Base-by-base conservation (phyloP, 2,329 filamentous ascomycete species). In the Beauveria pseudobassiana region DNA sequence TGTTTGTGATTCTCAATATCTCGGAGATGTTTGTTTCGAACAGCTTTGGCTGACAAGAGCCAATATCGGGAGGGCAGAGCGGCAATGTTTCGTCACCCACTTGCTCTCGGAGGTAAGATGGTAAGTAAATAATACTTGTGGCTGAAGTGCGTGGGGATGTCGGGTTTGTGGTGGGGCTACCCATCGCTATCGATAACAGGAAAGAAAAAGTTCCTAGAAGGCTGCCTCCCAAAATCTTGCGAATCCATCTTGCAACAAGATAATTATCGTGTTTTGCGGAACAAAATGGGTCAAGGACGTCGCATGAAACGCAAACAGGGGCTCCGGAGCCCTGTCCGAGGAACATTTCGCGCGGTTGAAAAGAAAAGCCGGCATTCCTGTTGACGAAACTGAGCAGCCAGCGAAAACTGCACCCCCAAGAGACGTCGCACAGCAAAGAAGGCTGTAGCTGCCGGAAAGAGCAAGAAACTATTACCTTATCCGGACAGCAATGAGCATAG, bases 281-380 rank as follows among this genome's bases (percentile, higher is more conserved):
- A 4, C 51, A 60, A 53, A 71, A 96, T 96, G 93, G 93, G 91
- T 80, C 85, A 87, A 65, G 90, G 92, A 74, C 89, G 92, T 74
- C 91, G 93, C 70, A 96, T 97, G 88, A 90, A 93, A 76, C 95
- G 91, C 75, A 97, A 97, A 78, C 95, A 98, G 83, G 93, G 61
- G 82, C 88, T 66, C 95, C 95, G 59, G 85, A 89, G 70, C 82
- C 89, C 83, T 97, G 67, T 91, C 95, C 66, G 91, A 96, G 72
- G 84, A 86, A 66, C 85, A 89, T 70, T 87, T 88, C 69, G 87
- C 87, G 56, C 91, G 87, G 71, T 75, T 88, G 64, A 97, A 98
- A 84, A 86, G 93, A 73, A 98, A 98, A 80, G 86, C 86, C 63
- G 86, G 84, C 64, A 80, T 90, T 68, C 85, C 86, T 46, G 87